These are phyloP conservation scores for Candida glaebosa DNA, from an alignment of 805 yeast species.

Conservation along the genomic window DNA sequence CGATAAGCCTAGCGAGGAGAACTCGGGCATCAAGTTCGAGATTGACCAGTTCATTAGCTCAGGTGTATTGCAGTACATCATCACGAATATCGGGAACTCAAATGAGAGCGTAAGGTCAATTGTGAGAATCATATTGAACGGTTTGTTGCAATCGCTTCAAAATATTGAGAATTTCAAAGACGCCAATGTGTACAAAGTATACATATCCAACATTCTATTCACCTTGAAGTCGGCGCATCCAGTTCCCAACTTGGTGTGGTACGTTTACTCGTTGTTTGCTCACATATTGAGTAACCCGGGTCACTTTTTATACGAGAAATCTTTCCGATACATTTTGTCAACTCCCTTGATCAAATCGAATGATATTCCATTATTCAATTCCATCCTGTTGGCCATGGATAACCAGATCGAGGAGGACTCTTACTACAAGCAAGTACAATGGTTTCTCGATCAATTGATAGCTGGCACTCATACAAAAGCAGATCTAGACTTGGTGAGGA, in stretches of 20 bases:
- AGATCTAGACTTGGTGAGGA: conserved; percentile 55
- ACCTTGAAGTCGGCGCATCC: conserved; percentile 22
- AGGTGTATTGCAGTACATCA: conserved; percentile 48
- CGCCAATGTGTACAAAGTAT: conserved; percentile 49
- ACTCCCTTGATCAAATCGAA: conserved; percentile 42
- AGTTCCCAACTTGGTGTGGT: conserved; percentile 50
- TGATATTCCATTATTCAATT: conserved; percentile 46
- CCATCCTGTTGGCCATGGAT: conserved; percentile 29
- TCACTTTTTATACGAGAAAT: conserved; percentile 70
- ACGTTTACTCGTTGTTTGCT: conserved; percentile 51
- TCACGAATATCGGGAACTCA: conserved; percentile 42
- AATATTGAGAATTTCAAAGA: conserved; percentile 44
- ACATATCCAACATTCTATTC: conserved; percentile 45
- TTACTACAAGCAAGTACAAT: conserved; percentile 55
- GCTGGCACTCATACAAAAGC: conserved; percentile 41
- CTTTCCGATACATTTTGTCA: conserved; percentile 60
- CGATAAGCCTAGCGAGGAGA: conserved; percentile 19
- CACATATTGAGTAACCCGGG: conserved; percentile 65
- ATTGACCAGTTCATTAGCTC: conserved; percentile 57
- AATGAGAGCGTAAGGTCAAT: conserved; percentile 26
- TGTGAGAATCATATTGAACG: conserved; percentile 41
- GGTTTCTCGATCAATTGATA: conserved; percentile 57
- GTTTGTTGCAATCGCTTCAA: conserved; percentile 27
- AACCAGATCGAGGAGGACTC: conserved; percentile 43
- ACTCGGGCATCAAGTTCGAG: conserved; percentile 36